Conservation (phyloP, 176 grass and related monocot genomes). For the Otatea glauca region DNA sequence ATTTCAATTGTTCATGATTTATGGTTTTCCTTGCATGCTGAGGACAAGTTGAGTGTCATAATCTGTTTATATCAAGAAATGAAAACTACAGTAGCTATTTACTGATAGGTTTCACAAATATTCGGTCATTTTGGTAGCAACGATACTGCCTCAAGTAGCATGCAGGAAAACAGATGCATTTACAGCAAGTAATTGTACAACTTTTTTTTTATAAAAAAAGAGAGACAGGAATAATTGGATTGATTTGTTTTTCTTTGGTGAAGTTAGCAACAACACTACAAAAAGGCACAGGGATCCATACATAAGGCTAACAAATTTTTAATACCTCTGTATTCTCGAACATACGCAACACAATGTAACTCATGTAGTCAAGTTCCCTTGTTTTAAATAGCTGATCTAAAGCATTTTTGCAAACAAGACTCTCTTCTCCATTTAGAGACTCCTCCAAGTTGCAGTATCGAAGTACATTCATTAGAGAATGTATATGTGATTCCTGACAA, state of each 20-base stretch:
- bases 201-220: background rate
- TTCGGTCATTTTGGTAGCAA: background rate
- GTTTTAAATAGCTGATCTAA: slow-evolving; percentile 69
- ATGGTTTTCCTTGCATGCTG: background rate
- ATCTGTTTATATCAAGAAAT: slow-evolving; percentile 12
- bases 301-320: background rate
- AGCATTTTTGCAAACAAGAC: slow-evolving; percentile 75
- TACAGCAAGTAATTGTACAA: background rate
- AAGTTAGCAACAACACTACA: background rate
- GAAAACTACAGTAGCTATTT: slow-evolving; percentile 1
- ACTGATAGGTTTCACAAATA: background rate
- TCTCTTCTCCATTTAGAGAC: slow-evolving; percentile 77
- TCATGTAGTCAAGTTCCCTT: slow-evolving; percentile 96
- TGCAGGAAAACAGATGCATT: slow-evolving; percentile 1
- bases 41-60: background rate
- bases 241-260: background rate
- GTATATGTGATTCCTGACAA: slow-evolving; percentile 96
- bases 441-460: slow-evolving; percentile 91
- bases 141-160: background rate
- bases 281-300: background rate
- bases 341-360: slow-evolving; percentile 93
- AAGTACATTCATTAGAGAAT: slow-evolving; percentile 92
- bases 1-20: background rate
- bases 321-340: slow-evolving; percentile 97
- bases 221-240: background rate